Base-by-base conservation (phyloP, 2,329 filamentous ascomycete species). In the Aspergillus transmontanensis region DNA sequence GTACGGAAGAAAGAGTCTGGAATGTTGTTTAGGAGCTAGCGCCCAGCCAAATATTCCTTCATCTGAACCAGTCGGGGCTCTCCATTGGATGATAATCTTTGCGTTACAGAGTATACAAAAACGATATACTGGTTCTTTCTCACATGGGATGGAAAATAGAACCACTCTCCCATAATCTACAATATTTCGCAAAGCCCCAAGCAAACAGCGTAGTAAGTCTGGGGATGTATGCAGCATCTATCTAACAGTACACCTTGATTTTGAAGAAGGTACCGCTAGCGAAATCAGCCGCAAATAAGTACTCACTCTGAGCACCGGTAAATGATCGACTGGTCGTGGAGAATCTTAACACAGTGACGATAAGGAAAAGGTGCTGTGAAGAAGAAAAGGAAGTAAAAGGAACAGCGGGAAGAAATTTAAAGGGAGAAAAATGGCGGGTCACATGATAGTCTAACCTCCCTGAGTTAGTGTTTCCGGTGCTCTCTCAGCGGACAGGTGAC, bases 171-270 rank as follows among this genome's bases (percentile, higher is more conserved):
- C 9, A 14, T 51, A 21, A 16, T 51, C 28, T 51, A 32, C 16
- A 6, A 32, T 51, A 12, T 28, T 10, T 32, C 48, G 48, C 12
- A 23, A 39, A 23, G 21, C 45, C 50, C 39, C 2, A 39, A 19
- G 39, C 11, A 12, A 59, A 56, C 12, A 32, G 16, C 5, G 19
- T 34, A 30, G 48, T 32, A n/a, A 36, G 43, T 39, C 36, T 57
- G 55, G 51, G 57, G 64, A 73, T 97, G 92, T 96, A 79, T 85
- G 90, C 92, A 93, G 89, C 88, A 87, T 87, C 93, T 96, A 97
- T 97, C 93, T 96, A 97, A 94, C 93, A 86, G 90, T 89, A 89
- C 87, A 85, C 91, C 90, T 91, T 92, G 87, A 79, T 76, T 68
- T 64, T 67, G 63, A 81, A 81, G 87, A 91, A 93, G 92, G 91